phyloP scores from a whole-genome alignment of 164 flowering plant species.

The Hamamelis virginiana region DNA sequence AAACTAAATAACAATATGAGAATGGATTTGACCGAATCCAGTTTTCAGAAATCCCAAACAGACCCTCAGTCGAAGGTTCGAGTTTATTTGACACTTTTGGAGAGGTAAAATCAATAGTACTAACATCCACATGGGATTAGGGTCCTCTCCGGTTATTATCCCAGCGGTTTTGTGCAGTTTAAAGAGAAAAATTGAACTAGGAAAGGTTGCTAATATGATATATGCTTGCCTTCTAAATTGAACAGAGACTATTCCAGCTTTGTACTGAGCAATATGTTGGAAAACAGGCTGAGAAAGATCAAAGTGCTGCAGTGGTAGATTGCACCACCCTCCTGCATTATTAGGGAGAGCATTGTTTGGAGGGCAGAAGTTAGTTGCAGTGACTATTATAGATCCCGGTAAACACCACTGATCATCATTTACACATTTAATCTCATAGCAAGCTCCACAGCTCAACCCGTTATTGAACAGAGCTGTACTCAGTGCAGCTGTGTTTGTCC shows the following conservation, averaged over 20 bases:
- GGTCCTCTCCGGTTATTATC: too few species aligned
- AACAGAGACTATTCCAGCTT: constrained; percentile 34
- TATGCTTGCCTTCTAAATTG: constrained; percentile 20
- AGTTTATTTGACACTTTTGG: too few species aligned
- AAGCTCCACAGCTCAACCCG: constrained; percentile 14
- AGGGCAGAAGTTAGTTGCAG: constrained; percentile 23
- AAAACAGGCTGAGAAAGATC: constrained; percentile 35
- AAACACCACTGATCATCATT: constrained; percentile 16
- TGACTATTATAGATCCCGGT: constrained; percentile 15
- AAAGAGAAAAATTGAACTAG: too few species aligned
- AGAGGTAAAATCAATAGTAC: too few species aligned
- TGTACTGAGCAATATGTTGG: constrained; percentile 25
- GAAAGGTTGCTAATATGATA: too few species aligned
- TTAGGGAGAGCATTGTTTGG: constrained; percentile 14
- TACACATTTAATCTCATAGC: constrained; percentile 13
- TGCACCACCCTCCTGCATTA: constrained; percentile 32
- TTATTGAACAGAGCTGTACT: constrained; percentile 16
- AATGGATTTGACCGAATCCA: too few species aligned
- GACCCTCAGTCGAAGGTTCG: too few species aligned
- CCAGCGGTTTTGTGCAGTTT: too few species aligned
- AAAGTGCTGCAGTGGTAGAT: constrained; percentile 30
- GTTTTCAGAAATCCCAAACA: too few species aligned
- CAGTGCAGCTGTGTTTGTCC: constrained; percentile 22
- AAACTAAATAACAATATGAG: too few species aligned
- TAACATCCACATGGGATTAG: too few species aligned